phyloP scores from a whole-genome alignment of 805 yeast genomes.

The Pichia kluyveri region DNA sequence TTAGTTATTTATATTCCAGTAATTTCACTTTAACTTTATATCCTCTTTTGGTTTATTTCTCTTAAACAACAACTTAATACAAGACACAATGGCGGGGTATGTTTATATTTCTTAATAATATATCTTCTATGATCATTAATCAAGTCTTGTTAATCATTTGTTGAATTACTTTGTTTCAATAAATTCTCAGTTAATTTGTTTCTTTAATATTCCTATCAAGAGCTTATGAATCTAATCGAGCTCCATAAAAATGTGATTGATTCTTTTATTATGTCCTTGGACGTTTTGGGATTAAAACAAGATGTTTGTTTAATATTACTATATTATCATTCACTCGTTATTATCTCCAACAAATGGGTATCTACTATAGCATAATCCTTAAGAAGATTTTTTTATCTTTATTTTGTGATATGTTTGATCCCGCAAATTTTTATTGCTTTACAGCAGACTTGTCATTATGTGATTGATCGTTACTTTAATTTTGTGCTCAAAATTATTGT shows the following conservation, averaged over 20 bases:
- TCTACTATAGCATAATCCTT: constrained; percentile 20
- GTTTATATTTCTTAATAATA: neutral
- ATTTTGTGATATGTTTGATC: neutral
- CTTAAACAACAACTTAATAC: neutral
- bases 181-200: neutral
- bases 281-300: constrained; percentile 29
- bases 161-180: too few species aligned
- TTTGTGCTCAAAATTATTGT: neutral
- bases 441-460: neutral
- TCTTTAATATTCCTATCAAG: neutral
- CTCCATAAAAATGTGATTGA: constrained; percentile 8
- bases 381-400: neutral
- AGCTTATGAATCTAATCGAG: constrained; percentile 8
- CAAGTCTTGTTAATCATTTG: too few species aligned
- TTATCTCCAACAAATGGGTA: constrained; percentile 22
- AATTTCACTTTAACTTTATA: neutral
- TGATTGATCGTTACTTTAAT: neutral
- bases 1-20: too few species aligned
- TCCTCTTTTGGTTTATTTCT: neutral
- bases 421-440: neutral
- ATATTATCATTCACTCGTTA: constrained; percentile 18
- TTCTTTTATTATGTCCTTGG: constrained; percentile 5
- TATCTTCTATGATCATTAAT: neutral
- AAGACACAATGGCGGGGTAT: neutral
- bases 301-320: constrained; percentile 3